Evolutionary conservation across 805 yeast genomes (phyloP).

Genomic region (Dipodascus geniculatus): DNA sequence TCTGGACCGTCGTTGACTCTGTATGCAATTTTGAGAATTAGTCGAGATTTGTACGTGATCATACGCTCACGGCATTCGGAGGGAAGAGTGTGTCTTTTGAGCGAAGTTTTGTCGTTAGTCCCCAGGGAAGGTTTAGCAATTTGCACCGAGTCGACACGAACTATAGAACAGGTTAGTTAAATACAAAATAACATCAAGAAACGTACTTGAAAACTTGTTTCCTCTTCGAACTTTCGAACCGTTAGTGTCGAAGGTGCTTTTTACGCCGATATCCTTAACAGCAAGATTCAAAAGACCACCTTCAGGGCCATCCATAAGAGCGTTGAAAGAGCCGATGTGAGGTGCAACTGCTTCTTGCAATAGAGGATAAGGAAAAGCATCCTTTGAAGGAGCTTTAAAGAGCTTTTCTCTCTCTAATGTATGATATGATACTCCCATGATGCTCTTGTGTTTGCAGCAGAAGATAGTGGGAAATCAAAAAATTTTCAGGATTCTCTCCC

Average conservation of each 20-base stretch:
- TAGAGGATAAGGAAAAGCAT: constrained; percentile 68
- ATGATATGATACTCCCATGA: constrained; percentile 40
- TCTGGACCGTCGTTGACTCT: constrained; percentile 82
- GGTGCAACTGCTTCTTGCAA: constrained; percentile 86
- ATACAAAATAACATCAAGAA: not conserved
- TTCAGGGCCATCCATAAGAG: constrained; percentile 71
- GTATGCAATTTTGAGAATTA: constrained; percentile 74
- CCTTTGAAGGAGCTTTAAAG: constrained; percentile 83
- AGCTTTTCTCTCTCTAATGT: constrained; percentile 83
- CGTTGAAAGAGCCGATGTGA: constrained; percentile 93
- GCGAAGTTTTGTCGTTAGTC: constrained; percentile 55
- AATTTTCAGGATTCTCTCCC: not conserved
- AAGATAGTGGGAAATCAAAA: not conserved
- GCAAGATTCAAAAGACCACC: constrained; percentile 75
- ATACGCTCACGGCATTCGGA: constrained; percentile 85
- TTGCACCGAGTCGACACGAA: constrained; percentile 84
- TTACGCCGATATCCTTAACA: constrained; percentile 78
- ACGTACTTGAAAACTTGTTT: constrained; percentile 51
- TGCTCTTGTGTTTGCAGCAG: not conserved
- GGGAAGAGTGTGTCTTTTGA: constrained; percentile 72
- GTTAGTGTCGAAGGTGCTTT: constrained; percentile 72
- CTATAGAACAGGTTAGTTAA: constrained; percentile 13
- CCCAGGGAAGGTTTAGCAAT: constrained; percentile 78
- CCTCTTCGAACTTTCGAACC: constrained; percentile 54
- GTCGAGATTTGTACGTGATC: constrained; percentile 66